Evolutionary conservation across 768 basidiomycete genomes (phyloP).

Genomic region (Phlebiopsis flavidoalba): DNA sequence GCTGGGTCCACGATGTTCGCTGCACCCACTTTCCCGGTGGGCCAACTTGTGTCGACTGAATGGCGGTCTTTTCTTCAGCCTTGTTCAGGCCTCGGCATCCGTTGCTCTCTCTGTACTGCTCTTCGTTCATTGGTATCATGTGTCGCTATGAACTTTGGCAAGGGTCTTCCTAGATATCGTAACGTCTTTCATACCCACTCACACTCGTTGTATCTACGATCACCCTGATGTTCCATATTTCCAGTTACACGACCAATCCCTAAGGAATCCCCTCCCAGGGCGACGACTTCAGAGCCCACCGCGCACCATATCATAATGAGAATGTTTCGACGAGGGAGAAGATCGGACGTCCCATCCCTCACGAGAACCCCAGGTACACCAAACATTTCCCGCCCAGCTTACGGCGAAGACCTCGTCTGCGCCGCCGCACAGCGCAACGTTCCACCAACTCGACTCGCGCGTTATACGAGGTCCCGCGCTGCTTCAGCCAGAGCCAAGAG

Average conservation of each 20-base stretch:
- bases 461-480: slow-evolving; percentile 41
- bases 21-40: slow-evolving; percentile 69
- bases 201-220: no score
- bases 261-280: slow-evolving; percentile 46
- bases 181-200: not conserved
- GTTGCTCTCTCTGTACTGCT: slow-evolving; percentile 50
- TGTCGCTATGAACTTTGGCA: slow-evolving; percentile 76
- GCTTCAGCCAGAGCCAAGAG: slow-evolving; percentile 24
- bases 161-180: slow-evolving; percentile 56
- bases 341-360: slow-evolving; percentile 51
- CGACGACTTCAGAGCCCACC: slow-evolving; percentile 34
- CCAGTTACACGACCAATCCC: slow-evolving; percentile 54
- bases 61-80: slow-evolving; percentile 75
- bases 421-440: slow-evolving; percentile 21
- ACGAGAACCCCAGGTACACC: slow-evolving; percentile 47
- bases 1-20: slow-evolving; percentile 73
- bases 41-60: slow-evolving; percentile 60
- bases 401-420: slow-evolving; percentile 30
- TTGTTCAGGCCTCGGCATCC: slow-evolving; percentile 53
- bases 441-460: slow-evolving; percentile 31
- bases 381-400: slow-evolving; percentile 42
- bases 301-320: slow-evolving; percentile 31
- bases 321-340: slow-evolving; percentile 38
- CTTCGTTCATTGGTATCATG: slow-evolving; percentile 55
- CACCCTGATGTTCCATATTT: no score